Base-by-base conservation (phyloP, 306 rosid genomes). In the Trifolium dubium region DNA sequence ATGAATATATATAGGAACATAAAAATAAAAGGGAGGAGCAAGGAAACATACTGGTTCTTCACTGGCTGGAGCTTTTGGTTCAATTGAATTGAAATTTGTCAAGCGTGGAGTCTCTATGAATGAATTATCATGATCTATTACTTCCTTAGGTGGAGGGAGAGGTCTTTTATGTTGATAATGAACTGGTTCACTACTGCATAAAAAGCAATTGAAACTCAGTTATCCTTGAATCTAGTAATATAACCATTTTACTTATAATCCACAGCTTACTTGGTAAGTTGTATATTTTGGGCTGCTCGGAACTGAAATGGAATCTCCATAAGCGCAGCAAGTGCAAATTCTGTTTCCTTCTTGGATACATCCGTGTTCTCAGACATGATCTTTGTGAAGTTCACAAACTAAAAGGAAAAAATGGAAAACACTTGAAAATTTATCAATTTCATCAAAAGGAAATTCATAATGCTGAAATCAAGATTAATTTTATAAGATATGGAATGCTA, bases 301-400 rank as follows among this genome's bases (percentile, higher is more conserved):
- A 79, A 94, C 76, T 94, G 98, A 51, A 77, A 56, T 19, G 98
- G 98, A 79, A 94, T 91, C 86, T 94, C 98, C 98, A 94, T 94
- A 19, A 94, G 96, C 23, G 97, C 96, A 67, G 97, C 94, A 55
- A 94, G 96, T 73, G 98, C 98, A 82, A 94, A 94, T 46, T 86
- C 89, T 55, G 97, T 69, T 86, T 91, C 98, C 87, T 88, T 94
- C 83, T 83, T 87, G 76, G 97, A 88, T 67, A 83, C 69, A 41
- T 88, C 92, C 34, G 65, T 79, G 84, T 83, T 84, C 66, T 91
- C 98, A 13, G 92, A 85, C 98, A 88, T 94, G 83, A 94, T 87
- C 77, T 88, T 91, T 66, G 95, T 87, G 92, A 94, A 94, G 88
- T 94, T 81, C 79, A 94, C 98, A 79, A 94, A 94, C 98, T 94